These are phyloP conservation scores for Trapa incisa DNA, from an alignment of 345 rosid genomes.

Conservation along the genomic window DNA sequence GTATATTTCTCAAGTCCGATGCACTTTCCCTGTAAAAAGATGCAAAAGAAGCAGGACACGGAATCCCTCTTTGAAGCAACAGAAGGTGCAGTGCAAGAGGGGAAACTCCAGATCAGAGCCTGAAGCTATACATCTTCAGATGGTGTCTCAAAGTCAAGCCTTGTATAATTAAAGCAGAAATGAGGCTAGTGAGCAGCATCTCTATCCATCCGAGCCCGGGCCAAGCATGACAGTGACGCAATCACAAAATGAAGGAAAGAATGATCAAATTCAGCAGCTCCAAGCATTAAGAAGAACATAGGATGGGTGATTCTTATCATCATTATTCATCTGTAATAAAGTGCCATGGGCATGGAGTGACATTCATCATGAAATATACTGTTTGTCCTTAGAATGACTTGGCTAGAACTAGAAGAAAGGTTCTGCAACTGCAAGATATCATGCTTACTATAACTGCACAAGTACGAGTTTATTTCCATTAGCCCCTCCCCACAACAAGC, in stretches of 20 bases:
- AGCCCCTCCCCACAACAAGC: constrained; percentile 56
- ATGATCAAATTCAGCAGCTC: not conserved
- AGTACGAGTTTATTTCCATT: constrained; percentile 71
- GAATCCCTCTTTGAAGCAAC: not conserved
- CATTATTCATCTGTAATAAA: not conserved
- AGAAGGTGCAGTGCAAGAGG: not conserved
- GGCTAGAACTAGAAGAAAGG: not conserved
- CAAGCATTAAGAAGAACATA: not conserved
- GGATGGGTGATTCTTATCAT: not conserved
- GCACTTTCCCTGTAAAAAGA: no score
- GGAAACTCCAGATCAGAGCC: not conserved
- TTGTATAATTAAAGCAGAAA: no score
- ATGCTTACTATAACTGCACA: constrained; percentile 47
- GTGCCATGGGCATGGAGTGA: not conserved
- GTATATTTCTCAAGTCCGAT: no score
- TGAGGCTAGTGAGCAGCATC: no score
- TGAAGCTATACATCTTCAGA: not conserved
- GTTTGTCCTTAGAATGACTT: not conserved
- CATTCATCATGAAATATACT: not conserved
- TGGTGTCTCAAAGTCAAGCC: not conserved
- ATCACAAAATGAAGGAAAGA: not conserved
- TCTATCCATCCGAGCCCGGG: no score
- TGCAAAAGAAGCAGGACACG: no score
- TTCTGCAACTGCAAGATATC: not conserved
- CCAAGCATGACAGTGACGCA: no score